Evolutionary conservation across 2,329 filamentous ascomycete genomes (phyloP).

Genomic region (Colletotrichum sp.): DNA sequence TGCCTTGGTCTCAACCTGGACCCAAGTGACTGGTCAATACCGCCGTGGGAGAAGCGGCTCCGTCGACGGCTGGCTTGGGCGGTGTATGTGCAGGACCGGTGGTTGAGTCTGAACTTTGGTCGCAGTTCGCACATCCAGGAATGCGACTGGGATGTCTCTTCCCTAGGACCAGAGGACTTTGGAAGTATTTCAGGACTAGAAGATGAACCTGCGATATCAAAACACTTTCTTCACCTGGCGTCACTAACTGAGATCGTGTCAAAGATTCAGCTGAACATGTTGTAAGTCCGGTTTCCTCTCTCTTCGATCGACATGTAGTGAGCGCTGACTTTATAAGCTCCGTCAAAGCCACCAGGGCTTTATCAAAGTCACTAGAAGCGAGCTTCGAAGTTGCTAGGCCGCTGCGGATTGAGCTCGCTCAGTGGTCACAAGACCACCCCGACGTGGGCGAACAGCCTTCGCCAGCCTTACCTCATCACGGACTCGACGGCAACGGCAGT

Average conservation of each 20-base stretch:
- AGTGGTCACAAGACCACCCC: neutral
- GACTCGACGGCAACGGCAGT: conserved; percentile 1
- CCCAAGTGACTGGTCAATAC: neutral
- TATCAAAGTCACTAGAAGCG: neutral
- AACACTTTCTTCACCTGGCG: neutral
- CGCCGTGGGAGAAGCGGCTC: neutral
- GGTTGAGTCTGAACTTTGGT: conserved; percentile 6
- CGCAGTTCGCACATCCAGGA: conserved; percentile 10
- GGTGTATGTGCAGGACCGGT: conserved; percentile 2
- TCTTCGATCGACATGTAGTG: neutral
- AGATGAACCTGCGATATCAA: neutral
- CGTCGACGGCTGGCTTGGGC: conserved; percentile 9
- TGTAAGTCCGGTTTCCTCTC: neutral
- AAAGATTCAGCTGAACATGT: conserved; percentile 8
- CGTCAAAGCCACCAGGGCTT: neutral
- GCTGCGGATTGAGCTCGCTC: neutral
- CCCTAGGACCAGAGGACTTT: neutral
- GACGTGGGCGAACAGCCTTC: neutral
- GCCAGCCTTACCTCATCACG: neutral
- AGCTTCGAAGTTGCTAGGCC: conserved; percentile 9
- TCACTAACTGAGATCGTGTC: conserved; percentile 1
- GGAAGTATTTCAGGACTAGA: neutral
- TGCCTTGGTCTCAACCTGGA: conserved; percentile 8
- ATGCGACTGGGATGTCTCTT: conserved; percentile 1
- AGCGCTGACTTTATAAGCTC: neutral